A percentile compares a stretch with the other conserved stretches of the same genome.
Evolutionary conservation across 2,329 filamentous ascomycete genomes (phyloP).

Genomic region (Xylariomycetidae sp.): DNA sequence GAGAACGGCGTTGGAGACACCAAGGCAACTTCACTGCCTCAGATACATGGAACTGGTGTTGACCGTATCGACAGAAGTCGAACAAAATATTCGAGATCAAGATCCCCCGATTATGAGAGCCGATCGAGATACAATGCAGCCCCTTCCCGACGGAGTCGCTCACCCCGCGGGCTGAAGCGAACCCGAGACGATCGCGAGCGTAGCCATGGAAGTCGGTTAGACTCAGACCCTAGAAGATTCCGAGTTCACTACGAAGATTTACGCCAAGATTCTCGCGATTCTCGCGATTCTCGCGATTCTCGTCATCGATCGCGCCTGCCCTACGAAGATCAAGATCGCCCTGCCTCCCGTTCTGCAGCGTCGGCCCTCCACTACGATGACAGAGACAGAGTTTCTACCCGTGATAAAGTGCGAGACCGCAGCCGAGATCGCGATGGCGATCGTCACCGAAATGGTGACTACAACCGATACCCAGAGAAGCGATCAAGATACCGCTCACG

Average conservation of each 20-base stretch:
- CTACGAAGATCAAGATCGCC: constrained; percentile 56
- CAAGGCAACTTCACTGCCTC: constrained; percentile 86
- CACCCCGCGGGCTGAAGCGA: constrained; percentile 65
- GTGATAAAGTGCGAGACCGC: constrained; percentile 22
- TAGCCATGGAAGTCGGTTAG: constrained; percentile 33
- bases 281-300: constrained; percentile 44
- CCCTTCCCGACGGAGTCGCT: constrained; percentile 48
- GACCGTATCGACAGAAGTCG: constrained; percentile 85
- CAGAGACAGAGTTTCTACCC: constrained; percentile 40
- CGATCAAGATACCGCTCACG: constrained; percentile 43
- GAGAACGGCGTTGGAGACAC: constrained; percentile 60
- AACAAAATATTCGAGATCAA: constrained; percentile 50
- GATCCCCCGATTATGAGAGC: constrained; percentile 46
- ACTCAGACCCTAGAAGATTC: constrained; percentile 55
- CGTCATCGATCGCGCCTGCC: constrained; percentile 42
- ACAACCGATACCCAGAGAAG: constrained; percentile 48
- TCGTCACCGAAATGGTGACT: constrained; percentile 41
- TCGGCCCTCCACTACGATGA: constrained; percentile 42
- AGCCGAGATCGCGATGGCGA: constrained; percentile 22
- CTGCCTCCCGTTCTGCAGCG: constrained; percentile 34
- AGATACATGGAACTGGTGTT: constrained; percentile 76
- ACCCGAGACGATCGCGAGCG: constrained; percentile 58
- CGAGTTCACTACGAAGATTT: constrained; percentile 59
- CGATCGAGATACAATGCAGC: constrained; percentile 35
- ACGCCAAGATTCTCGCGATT: constrained; percentile 41